Conservation (phyloP, 495 filamentous ascomycete genomes). For the Hapsidospora chrysogenum region DNA sequence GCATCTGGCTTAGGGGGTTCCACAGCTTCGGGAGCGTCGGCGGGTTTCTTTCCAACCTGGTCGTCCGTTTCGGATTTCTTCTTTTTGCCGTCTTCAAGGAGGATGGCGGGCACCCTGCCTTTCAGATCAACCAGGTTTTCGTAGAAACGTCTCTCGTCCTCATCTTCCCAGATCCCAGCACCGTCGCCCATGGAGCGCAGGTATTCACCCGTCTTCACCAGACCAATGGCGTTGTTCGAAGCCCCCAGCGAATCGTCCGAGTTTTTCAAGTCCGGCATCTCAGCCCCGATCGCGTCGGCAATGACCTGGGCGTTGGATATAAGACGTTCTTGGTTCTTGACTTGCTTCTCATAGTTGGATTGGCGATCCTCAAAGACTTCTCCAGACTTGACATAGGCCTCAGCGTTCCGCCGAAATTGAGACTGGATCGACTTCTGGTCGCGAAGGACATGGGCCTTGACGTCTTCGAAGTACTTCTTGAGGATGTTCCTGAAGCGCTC, state of each 20-base stretch:
- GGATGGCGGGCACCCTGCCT: conserved; percentile 81
- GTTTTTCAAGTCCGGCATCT: conserved; percentile 87
- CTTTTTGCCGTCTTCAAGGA: conserved; percentile 89
- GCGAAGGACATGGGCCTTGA: conserved; percentile 72
- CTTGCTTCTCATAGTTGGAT: conserved; percentile 80
- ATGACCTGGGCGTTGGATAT: conserved; percentile 81
- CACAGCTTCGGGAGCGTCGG: conserved; percentile 32
- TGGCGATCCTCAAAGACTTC: conserved; percentile 98
- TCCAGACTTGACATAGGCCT: conserved; percentile 95
- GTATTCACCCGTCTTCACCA: conserved; percentile 89
- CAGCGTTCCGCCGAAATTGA: conserved; percentile 85
- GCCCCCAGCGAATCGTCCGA: conserved; percentile 49
- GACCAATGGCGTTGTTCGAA: conserved; percentile 65
- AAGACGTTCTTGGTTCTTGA: conserved; percentile 82
- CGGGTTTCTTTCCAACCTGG: conserved; percentile 37
- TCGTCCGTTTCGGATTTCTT: conserved; percentile 68
- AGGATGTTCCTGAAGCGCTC: conserved; percentile 79
- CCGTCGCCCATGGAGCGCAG: conserved; percentile 79
- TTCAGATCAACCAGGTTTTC: conserved; percentile 92
- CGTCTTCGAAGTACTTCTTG: conserved; percentile 80
- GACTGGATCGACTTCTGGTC: conserved; percentile 73
- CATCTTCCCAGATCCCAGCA: conserved; percentile 97
- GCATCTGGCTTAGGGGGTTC: conserved; percentile 30
- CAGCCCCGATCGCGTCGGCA: conserved; percentile 72
- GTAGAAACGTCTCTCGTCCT: conserved; percentile 94